phyloP scores from a whole-genome alignment of 2,329 filamentous ascomycete species.

The Penicillium sp. region DNA sequence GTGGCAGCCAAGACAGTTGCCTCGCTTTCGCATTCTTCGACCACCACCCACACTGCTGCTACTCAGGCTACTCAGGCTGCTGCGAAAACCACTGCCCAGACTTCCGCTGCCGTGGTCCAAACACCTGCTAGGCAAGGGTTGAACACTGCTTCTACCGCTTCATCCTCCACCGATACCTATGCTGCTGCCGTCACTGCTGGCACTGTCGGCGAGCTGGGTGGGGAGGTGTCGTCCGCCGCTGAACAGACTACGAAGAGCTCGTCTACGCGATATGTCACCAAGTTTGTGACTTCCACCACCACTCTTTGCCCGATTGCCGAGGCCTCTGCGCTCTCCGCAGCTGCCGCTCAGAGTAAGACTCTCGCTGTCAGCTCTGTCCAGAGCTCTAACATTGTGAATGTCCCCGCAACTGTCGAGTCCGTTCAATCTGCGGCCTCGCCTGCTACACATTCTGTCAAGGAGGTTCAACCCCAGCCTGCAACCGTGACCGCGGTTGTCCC shows the following conservation, averaged over 20 bases:
- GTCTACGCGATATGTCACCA: neutral
- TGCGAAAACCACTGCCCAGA: neutral
- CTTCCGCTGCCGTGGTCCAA: conserved; percentile 2
- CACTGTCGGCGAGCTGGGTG: conserved; percentile 3
- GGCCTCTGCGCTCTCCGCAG: neutral
- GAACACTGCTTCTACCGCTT: neutral
- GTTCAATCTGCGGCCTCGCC: neutral
- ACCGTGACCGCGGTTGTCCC: neutral
- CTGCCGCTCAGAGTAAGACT: neutral
- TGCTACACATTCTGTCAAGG: neutral
- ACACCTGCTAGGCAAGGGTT: neutral
- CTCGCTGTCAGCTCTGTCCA: neutral
- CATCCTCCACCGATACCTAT: neutral
- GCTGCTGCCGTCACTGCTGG: neutral
- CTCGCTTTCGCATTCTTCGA: conserved; percentile 6
- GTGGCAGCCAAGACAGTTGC: conserved; percentile 15
- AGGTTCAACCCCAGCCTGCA: neutral
- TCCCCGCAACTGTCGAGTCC: neutral
- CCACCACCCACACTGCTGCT: conserved; percentile 6
- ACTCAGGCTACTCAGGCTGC: conserved; percentile 1
- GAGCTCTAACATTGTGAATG: neutral
- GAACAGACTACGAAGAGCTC: neutral
- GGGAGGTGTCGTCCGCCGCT: neutral
- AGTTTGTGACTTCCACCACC: conserved; percentile 8
- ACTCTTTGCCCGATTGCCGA: conserved; percentile 6